Evolutionary conservation across 2,329 filamentous ascomycete species (phyloP), one percentile per base, ranked within the genome.

Genomic region (Penicillium polonicum): DNA sequence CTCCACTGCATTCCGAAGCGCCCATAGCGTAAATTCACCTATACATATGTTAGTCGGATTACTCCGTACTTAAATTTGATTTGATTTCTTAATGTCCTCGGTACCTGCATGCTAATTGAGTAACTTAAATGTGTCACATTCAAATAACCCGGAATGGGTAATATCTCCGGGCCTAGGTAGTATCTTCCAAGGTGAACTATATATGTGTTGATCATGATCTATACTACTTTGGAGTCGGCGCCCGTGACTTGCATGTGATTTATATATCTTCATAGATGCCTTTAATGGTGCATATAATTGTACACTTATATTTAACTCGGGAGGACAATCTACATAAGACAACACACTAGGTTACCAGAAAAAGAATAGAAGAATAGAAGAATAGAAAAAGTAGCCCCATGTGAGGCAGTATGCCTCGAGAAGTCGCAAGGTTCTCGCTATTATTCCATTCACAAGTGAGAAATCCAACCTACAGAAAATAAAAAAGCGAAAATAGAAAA

Each of bases 371-470:
- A 17, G n/a, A 53, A 46, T 13, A 31, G 29, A 31, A 19, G 2
- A 45, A 38, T 17, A 36, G 27, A 38, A 17, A 29, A 53, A 46
- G 50, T 25, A 12, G 29, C 29, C 29, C 21, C 39, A 19, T 52
- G 13, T 15, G 31, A 52, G 50, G 33, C 42, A 12, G 9, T 15
- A 41, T 36, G 27, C 44, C 39, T 35, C 27, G 36, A 43, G 29
- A 58, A 63, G 60, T 64, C 63, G 61, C 68, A 67, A 63, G 52
- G 63, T 70, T 66, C 67, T 72, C 66, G 68, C 68, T 70, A 72
- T 74, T 74, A 74, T 67, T 72, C 61, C 69, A 68, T 71, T 72
- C 67, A 67, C 48, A 69, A 67, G 64, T 66, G 64, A 69, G 27
- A 65, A 70, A 67, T 70, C 70, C 71, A 73, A 73, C 67, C 63